A percentile compares a stretch with the other conserved stretches of the same genome.
Evolutionary conservation across 352 stramenopile species (phyloP).

Genomic region (Elongisporangium undulatum): DNA sequence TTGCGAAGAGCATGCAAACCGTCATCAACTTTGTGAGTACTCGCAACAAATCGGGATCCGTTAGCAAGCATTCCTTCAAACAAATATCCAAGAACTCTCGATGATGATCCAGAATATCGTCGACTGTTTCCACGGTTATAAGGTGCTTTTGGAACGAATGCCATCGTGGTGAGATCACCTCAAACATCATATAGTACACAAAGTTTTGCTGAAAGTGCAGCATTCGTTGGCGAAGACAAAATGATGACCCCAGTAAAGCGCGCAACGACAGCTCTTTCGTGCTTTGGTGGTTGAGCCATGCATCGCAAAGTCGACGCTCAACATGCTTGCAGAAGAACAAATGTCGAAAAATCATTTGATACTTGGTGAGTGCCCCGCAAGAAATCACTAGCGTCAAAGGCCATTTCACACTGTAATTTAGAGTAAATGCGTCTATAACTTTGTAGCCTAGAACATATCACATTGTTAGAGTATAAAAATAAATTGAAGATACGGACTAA

Average conservation of each 20-base stretch:
- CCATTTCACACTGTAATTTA: conserved; percentile 97
- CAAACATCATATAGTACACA: conserved; percentile 98
- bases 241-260: conserved; percentile 87
- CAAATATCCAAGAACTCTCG: conserved; percentile 95
- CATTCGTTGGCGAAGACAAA: conserved; percentile 97
- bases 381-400: conserved; percentile 97
- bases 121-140: conserved; percentile 76
- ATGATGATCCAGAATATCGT: conserved; percentile 94
- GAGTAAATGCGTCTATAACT: conserved; percentile 95
- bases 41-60: conserved; percentile 92
- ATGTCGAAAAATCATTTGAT: conserved; percentile 98
- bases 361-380: conserved; percentile 92
- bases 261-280: conserved; percentile 90
- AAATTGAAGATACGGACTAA: not conserved
- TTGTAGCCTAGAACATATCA: no score
- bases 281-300: conserved; percentile 95
- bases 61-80: conserved; percentile 97
- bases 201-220: conserved; percentile 99
- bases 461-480: conserved; percentile 1
- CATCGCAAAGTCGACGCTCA: conserved; percentile 92
- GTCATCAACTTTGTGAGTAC: conserved; percentile 96
- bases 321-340: conserved; percentile 99
- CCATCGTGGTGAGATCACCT: conserved; percentile 94
- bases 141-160: conserved; percentile 88
- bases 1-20: conserved; percentile 93